Evolutionary conservation across 768 basidiomycete species (phyloP), one percentile per base, ranked within the genome.

Genomic region (Tubosaeta sp.): DNA sequence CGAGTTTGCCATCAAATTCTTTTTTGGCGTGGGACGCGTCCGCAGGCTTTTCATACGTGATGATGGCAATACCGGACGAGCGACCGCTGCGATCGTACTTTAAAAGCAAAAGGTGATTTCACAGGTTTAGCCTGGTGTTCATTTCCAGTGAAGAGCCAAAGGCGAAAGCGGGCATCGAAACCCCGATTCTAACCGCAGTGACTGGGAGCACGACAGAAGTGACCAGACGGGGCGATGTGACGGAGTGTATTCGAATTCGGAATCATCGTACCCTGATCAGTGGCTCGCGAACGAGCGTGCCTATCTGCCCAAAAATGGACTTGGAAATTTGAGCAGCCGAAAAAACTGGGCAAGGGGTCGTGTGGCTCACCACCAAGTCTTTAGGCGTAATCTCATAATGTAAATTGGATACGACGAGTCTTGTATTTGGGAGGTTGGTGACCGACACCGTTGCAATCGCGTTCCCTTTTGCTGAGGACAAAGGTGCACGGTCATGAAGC

Each of bases 51-150:
- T 91, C 87, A 72, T 85, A 95, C 9, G 83, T 77, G 66, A 97
- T 75, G 60, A 83, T 80, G 52, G 88, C 94, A 60, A 83, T 78
- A 54, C 94, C 94, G 17, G 81, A 83, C 43, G 94, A 95, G 67
- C 94, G 88, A 59, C 94, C 94, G 62, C 93, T 95, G 68, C 88
- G 86, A 74, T 97, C 94, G 76, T 94, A 97, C 94, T 97, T 81
- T 66, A 74, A 73, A 70, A 73, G 68, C 65, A 64, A 68, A 37
- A 71, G 65, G 64, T 67, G 66, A 62, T 70, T 76, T 79, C 67
- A 78, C 74, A 83, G 69, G 82, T 79, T 80, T 78, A 80, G 77
- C 71, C 77, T 69, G 73, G 76, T 67, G 67, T 67, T 69, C 65
- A 68, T 51, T 66, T 64, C 58, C 39, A 68, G 42, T 62, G 43